Base-by-base conservation (phyloP, 2,329 filamentous ascomycete species). In the Elsinoe necatrix region DNA sequence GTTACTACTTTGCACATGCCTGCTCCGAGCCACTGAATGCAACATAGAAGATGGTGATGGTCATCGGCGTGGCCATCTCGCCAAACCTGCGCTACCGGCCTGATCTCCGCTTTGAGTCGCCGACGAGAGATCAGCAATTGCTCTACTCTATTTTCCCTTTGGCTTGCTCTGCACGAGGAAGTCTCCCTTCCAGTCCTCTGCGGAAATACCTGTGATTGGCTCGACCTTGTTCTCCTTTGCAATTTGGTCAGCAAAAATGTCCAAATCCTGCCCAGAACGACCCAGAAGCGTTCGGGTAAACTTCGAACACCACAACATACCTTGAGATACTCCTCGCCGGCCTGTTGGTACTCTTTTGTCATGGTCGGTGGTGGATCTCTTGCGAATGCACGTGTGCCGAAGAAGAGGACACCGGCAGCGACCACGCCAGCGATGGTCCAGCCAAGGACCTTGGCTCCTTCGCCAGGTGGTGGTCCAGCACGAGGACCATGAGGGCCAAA, bases 311-410 rank as follows among this genome's bases (percentile, higher is more conserved):
- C 34, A 37, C 34, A 41, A 75, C 83, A 67, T 77, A 95, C 92
- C 82, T 84, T 91, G 73, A 96, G 80, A 75, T 87, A 93, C 79
- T 96, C 93, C 76, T 98, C 95, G 65, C 85, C 81, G 66, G 86
- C 86, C 79, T 97, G 90, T 79, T 98, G 89, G 83, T 87, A 97
- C 77, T 98, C 93, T 80, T 89, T 87, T 77, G 80, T 92, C 91
- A 98, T 95, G 68, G 92, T 95, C 73, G 79, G 78, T 64, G 93
- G 93, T 61, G 81, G 69, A 59, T 82, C 81, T 71, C 82, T 80
- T 67, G 87, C 89, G 71, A 88, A 85, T 64, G 80, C 64, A 68
- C 91, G 87, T 71, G 87, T 81, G 66, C 73, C 61, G 67, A 77
- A 77, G 78, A 97, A 97, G 73, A 96, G 60, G 62, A 74, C 80